Evolutionary conservation across 495 filamentous ascomycete genomes (phyloP).

Genomic region (Lasiosphaeris hirsuta): DNA sequence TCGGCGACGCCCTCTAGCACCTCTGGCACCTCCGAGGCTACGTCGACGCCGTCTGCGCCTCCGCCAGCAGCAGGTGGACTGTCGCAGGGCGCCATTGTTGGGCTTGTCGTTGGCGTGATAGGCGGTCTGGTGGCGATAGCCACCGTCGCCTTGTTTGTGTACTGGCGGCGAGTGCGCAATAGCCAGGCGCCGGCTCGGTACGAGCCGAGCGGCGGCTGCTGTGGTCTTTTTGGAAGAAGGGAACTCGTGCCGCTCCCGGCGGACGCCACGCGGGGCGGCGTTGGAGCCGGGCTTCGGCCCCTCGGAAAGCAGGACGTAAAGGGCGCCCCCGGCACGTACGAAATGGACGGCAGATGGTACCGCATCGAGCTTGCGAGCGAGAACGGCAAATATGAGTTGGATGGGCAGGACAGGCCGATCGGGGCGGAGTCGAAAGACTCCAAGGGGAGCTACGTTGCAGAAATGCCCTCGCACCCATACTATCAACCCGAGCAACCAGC

Average conservation of each 20-base stretch:
- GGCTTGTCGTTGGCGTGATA: conserved; percentile 23
- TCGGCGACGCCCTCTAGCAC: background rate
- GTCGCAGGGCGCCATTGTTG: conserved; percentile 24
- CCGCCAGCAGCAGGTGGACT: conserved; percentile 1
- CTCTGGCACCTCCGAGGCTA: background rate
- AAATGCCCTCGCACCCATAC: too few relatives aligned
- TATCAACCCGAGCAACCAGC: too few relatives aligned
- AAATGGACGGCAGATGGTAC: conserved; percentile 23
- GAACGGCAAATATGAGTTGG: conserved; percentile 23
- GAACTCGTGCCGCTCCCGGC: background rate
- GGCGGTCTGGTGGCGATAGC: conserved; percentile 15
- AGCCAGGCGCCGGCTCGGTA: background rate
- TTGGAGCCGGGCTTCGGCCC: background rate
- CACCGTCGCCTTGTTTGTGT: conserved; percentile 12
- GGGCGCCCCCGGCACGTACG: conserved; percentile 9
- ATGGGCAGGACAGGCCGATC: conserved; percentile 9
- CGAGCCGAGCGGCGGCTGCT: background rate
- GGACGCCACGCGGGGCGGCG: background rate
- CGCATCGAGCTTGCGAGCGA: conserved; percentile 25
- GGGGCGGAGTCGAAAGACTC: too few relatives aligned
- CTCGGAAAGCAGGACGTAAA: background rate
- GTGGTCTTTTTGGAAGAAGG: background rate
- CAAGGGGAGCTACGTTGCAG: too few relatives aligned
- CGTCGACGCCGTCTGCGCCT: background rate
- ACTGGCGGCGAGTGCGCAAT: conserved; percentile 11